Base-by-base conservation (phyloP, 164 flowering plant genomes). In the Annona squamosa region DNA sequence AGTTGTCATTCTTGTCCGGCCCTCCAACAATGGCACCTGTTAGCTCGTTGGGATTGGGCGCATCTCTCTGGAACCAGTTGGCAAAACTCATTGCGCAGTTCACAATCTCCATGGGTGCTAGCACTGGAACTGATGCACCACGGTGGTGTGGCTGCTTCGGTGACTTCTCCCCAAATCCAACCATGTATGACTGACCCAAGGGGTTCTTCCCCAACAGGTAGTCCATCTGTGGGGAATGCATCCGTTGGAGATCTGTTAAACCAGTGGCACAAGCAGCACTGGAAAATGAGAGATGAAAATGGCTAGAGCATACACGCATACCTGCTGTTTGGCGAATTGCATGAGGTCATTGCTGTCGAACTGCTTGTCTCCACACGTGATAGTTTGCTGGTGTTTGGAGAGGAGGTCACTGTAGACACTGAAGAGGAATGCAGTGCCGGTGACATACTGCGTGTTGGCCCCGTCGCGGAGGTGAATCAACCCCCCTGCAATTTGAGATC, bases 11-110 rank as follows among this genome's bases (percentile, higher is more conserved):
- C 0, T 80, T 77, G 74, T 94, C 93, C 6, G 99, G 99, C 5
- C 99, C 99, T 1, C 99, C 99, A 0, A 95, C 80, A 3, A 95
- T 82, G 72, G 99, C 99, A 0, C 98, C 98, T 0, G 97, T 94
- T 16, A 94, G 90, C 85, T 88, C 97, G 48, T 94, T 87, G 1
- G 86, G 82, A 84, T 95, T 95, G 0, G 96, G 87, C 2, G 0
- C 4, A 45, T 87, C 56, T 56, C 75, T 83, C 12, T 72, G 68
- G 79, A 45, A 87, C 87, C 87, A 92, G 19, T 85, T 1, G 0
- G 75, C 81, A 73, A 95, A 95, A 83, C 85, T 88, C 91, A 87
- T 80, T 4, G 83, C 79, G 73, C 99, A 95, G 76, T 72, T 84
- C 12, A 90, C 84, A 0, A 1, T 19, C 6, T 66, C 13, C 52